Evolutionary conservation across 1,139 yeast species (phyloP), one percentile per base, ranked within the genome.

Genomic region (Kazachstania sp.): DNA sequence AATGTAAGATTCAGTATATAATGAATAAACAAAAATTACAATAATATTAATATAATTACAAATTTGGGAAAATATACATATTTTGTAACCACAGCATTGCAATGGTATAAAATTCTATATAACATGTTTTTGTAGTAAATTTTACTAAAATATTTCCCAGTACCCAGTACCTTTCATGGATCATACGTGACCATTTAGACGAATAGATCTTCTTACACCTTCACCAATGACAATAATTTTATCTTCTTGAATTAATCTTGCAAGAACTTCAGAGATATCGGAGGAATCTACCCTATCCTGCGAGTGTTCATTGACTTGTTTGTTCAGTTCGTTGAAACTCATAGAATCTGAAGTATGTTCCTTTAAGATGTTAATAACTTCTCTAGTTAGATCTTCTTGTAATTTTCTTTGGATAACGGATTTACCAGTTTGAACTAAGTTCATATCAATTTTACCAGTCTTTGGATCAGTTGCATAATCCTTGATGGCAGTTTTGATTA

Each of bases 401-500:
- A 83, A 66, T 58, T 83, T 78, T 64, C 97, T 75, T 66, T 90
- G 95, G 4, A 94, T 86, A 2, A 86, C 77, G 0, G 97, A 86
- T 36, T 94, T 88, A 49, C 98, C 98, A 0, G 97, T 92, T 69
- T 90, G 97, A 32, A 92, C 88, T 67, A 94, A 74, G 65, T 88
- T 97, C 97, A 92, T 88, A 64, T 94, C 98, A 56, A 92, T 92
- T 60, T 92, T 79, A 38, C 99, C 99, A 0, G 98, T 90, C 39
- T 84, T 74, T 31, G 97, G 98, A 69, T 92, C 99, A 8, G 97
- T 92, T 15, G 99, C 99, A 65, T 92, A 94, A 56, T 92, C 97
- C 67, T 92, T 92, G 55, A 92, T 86, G 20, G 99, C 99, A 11
- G 95, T 77, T 58, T 86, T 83, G 63, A 90, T 92, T 55, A 92